Conservation (phyloP, 1,284 basidiomycete species). For the Pascua guehoae region DNA sequence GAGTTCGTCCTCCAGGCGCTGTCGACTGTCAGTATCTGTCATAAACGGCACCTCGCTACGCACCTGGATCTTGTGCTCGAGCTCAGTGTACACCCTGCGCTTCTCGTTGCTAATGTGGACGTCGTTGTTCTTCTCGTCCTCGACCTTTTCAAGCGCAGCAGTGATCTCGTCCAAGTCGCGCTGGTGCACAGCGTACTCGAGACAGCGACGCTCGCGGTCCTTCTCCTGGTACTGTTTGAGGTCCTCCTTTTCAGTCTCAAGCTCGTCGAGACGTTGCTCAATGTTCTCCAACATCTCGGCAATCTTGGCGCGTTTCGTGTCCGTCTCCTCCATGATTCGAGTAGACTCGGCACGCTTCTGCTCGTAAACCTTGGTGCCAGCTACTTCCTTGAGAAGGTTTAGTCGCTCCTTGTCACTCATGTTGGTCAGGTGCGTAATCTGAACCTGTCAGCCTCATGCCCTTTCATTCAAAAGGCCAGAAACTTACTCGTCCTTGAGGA, state of each 20-base stretch:
- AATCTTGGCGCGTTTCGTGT: conserved; percentile 86
- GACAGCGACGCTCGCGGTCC: conserved; percentile 87
- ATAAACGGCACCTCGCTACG: conserved; percentile 27
- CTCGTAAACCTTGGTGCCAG: conserved; percentile 97
- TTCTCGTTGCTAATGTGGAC: conserved; percentile 77
- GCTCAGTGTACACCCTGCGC: conserved; percentile 72
- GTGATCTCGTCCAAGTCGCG: conserved; percentile 85
- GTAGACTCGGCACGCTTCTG: conserved; percentile 86
- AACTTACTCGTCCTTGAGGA: conserved; percentile 87
- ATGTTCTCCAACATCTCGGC: conserved; percentile 86
- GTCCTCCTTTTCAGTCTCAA: conserved; percentile 97
- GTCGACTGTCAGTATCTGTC: neutral
- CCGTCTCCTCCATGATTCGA: conserved; percentile 95
- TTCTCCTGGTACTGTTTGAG: conserved; percentile 93
- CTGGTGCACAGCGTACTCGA: conserved; percentile 93
- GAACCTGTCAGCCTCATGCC: conserved; percentile 6
- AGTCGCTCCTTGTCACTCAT: conserved; percentile 94
- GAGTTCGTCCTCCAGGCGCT: conserved; percentile 72
- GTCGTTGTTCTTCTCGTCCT: conserved; percentile 70
- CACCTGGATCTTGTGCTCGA: conserved; percentile 79
- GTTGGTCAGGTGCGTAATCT: conserved; percentile 96
- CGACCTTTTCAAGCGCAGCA: conserved; percentile 72
- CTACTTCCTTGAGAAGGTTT: conserved; percentile 92
- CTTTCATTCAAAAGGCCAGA: neutral
- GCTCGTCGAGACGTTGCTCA: conserved; percentile 79